Percentiles rank a stretch among this genome's conserved stretches.
Evolutionary conservation across 2,329 filamentous ascomycete species (phyloP).

Genomic region (Colletotrichum neosansevieriae): DNA sequence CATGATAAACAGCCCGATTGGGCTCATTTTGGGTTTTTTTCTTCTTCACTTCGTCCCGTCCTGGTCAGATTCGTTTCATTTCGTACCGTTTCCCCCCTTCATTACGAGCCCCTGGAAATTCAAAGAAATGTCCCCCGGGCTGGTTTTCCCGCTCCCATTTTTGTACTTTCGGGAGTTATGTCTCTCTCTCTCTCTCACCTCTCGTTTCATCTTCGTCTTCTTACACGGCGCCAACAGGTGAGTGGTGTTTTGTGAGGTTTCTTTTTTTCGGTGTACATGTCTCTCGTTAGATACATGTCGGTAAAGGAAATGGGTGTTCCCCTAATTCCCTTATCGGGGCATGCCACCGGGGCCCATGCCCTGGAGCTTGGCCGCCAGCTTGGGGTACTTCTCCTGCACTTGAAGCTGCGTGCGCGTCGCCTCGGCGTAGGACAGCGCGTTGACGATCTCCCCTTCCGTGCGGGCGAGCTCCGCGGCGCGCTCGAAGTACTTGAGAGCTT

Average conservation of each 20-base stretch:
- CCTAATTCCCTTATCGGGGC: constrained; percentile 36
- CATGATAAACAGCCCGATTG: constrained; percentile 22
- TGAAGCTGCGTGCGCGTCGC: constrained; percentile 96
- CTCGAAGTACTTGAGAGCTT: constrained; percentile 97
- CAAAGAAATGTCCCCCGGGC: constrained; percentile 6
- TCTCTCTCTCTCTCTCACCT: background rate
- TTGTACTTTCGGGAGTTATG: constrained; percentile 21
- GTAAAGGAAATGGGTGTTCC: background rate
- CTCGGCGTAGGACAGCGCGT: constrained; percentile 96
- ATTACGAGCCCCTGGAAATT: constrained; percentile 26
- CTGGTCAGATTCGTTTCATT: constrained; percentile 26
- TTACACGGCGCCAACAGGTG: constrained; percentile 31
- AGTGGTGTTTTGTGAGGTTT: constrained; percentile 17
- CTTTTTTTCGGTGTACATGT: constrained; percentile 10
- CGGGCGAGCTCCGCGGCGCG: constrained; percentile 92
- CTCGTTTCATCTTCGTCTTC: constrained; percentile 29
- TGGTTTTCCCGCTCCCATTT: constrained; percentile 11
- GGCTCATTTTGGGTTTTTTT: background rate
- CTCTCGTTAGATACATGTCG: background rate
- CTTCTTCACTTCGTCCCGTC: constrained; percentile 20
- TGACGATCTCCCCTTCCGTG: constrained; percentile 95
- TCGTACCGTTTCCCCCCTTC: constrained; percentile 5
- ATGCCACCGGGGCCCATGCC: constrained; percentile 55
- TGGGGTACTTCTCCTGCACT: constrained; percentile 87
- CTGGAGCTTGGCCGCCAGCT: constrained; percentile 79